Base-by-base conservation (phyloP, 2,329 filamentous ascomycete genomes). In the Penicillium hordei region DNA sequence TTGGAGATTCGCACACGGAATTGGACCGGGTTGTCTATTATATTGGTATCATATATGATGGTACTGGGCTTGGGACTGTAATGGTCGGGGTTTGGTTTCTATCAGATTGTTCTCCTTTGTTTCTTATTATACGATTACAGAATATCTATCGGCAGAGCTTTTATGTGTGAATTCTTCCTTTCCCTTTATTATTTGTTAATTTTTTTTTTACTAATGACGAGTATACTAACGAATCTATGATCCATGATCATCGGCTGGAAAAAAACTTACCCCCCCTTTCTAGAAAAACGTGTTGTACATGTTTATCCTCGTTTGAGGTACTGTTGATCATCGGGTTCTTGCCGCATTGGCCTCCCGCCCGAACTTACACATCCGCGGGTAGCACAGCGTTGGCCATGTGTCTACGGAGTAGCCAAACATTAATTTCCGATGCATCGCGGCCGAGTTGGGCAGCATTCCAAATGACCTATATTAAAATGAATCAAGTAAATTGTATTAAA, bases 381-480 rank as follows among this genome's bases (percentile, higher is more conserved):
- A 31, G 48, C 25, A 45, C 50, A 48, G 42, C 49, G n/a, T 53
- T 51, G 52, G 55, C 55, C 55, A 57, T 57, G 55, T 57, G 55
- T 48, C 55, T 34, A 39, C 36, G 36, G 36, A 39, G 36, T 21
- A 57, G 42, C 55, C 49, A 57, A 53, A 57, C 42, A 53, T 48
- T 53, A 53, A 57, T 57, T 44, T 53, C 49, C 49, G 43, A 53
- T 15, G 23, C 45, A 19, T 21, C 50, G 48, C 45, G 36, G 45
- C 9, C 34, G n/a, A 46, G 49, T 57, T 57, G 55, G 55, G 55
- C 55, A 52, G 55, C 49, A 57, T 53, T 57, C 10, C 31, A 38
- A 27, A 23, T 21, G n/a, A 15, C 33, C 3, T 17, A 27, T 1
- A 12, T n/a, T 48, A 6, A 19, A 27, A 52, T 27, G 19, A 17